These are phyloP conservation scores for Cyberlindnera misumaiensis DNA, from an alignment of 805 yeast species.

Conservation along the genomic window DNA sequence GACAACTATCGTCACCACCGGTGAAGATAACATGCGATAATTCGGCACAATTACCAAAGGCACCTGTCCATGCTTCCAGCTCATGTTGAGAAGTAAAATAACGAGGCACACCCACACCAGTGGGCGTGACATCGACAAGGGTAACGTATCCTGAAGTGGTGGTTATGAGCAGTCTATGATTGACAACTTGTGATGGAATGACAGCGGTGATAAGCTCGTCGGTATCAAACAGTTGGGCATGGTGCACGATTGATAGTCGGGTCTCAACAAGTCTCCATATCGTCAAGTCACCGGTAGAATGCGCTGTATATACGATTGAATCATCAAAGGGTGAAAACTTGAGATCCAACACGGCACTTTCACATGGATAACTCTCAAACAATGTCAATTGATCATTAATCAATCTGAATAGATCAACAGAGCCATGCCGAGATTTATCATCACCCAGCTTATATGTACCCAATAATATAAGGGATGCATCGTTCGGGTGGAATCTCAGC, in stretches of 20 bases:
- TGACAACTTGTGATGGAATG: conserved; percentile 42
- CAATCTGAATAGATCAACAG: conserved; percentile 35
- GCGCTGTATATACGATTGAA: conserved; percentile 50
- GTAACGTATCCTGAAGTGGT: conserved; percentile 62
- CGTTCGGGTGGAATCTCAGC: conserved; percentile 49
- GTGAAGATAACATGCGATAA: conserved; percentile 56
- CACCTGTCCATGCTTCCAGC: conserved; percentile 86
- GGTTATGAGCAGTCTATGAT: conserved; percentile 43
- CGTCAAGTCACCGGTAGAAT: conserved; percentile 70
- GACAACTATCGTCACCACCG: conserved; percentile 85
- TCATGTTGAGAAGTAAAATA: conserved; percentile 39
- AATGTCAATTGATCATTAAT: conserved; percentile 17
- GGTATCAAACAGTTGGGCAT: conserved; percentile 41
- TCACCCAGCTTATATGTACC: conserved; percentile 80
- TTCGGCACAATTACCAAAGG: conserved; percentile 52
- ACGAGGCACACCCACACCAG: conserved; percentile 22
- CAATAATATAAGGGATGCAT: conserved; percentile 42
- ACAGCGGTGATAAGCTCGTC: conserved; percentile 57
- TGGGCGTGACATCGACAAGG: conserved; percentile 27
- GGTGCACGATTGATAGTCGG: conserved; percentile 16
- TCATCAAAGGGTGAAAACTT: conserved; percentile 55
- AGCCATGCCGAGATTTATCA: conserved; percentile 58
- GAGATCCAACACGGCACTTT: conserved; percentile 71
- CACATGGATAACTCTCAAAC: conserved; percentile 27
- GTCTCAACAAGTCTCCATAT: conserved; percentile 47